These are phyloP conservation scores for Colletotrichum sp. DNA, from an alignment of 2,329 filamentous ascomycete species.

Conservation along the genomic window DNA sequence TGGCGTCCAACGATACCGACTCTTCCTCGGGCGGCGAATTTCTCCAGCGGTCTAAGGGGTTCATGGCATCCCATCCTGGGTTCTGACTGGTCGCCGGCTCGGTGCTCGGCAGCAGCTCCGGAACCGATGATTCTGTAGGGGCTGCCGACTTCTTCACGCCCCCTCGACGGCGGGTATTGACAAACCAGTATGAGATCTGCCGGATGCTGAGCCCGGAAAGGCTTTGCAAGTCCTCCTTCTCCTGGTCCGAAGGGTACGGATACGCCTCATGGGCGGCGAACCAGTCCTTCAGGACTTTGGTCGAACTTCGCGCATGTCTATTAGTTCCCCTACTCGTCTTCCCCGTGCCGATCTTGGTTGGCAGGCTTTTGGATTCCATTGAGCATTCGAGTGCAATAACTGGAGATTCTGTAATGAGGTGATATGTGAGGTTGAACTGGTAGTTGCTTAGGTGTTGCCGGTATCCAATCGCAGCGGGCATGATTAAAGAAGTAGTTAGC, in stretches of 20 bases:
- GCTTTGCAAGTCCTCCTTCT: background rate
- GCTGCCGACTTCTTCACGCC: background rate
- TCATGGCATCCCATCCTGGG: background rate
- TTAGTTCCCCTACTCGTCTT: fast-evolving
- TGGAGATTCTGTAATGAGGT: too few species aligned
- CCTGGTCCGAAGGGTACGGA: background rate
- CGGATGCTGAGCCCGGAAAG: background rate
- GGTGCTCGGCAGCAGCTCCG: background rate
- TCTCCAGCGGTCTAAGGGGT: background rate
- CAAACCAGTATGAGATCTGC: background rate
- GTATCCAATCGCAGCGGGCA: too few species aligned
- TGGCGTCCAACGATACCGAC: background rate
- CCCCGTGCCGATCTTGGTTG: too few species aligned
- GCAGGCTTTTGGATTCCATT: too few species aligned
- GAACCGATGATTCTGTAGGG: background rate
- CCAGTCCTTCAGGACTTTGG: fast-evolving
- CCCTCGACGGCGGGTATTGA: background rate
- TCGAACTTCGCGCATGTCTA: background rate
- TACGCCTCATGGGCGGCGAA: background rate
- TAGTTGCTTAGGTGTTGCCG: too few species aligned
- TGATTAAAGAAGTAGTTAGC: too few species aligned
- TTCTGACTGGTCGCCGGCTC: background rate
- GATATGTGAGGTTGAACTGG: too few species aligned
- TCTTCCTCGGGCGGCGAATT: background rate
- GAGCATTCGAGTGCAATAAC: too few species aligned